A percentile compares a stretch with the other conserved stretches of the same genome.
Conservation (phyloP, 768 basidiomycete genomes). For the Pleurotus djamor region DNA sequence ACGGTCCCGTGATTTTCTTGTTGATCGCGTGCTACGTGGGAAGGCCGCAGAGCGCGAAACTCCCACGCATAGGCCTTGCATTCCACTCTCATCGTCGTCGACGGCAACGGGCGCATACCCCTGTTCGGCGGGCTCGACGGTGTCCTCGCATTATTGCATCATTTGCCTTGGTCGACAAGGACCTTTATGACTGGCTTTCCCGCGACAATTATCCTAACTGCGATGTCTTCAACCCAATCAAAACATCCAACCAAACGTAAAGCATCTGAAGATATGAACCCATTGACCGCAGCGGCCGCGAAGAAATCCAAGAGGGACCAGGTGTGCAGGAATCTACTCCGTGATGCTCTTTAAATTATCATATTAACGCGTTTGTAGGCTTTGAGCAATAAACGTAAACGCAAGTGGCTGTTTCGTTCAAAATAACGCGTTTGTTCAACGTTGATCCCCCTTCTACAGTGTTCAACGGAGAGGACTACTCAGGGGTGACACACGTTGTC, state of each 20-base stretch:
- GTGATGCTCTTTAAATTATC: no score
- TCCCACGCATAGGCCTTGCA: conserved; percentile 1
- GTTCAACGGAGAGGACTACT: conserved; percentile 59
- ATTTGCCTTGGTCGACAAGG: background rate
- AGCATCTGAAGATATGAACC: conserved; percentile 50
- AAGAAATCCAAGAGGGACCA: conserved; percentile 60
- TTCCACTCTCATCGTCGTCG: background rate
- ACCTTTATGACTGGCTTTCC: background rate
- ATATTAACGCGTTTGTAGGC: no score
- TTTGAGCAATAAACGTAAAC: conserved; percentile 53
- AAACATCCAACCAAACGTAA: conserved; percentile 49
- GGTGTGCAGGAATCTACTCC: conserved; percentile 19
- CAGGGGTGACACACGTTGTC: conserved; percentile 64
- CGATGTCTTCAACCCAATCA: conserved; percentile 14
- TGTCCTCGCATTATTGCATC: background rate
- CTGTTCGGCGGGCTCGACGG: background rate
- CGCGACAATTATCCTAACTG: background rate
- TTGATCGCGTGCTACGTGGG: conserved; percentile 1
- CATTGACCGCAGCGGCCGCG: conserved; percentile 39
- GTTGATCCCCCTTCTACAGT: conserved; percentile 24
- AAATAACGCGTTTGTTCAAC: conserved; percentile 7
- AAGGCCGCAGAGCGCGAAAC: background rate
- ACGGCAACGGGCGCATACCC: background rate
- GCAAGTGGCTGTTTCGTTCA: conserved; percentile 33
- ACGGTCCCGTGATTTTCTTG: background rate